Evolutionary conservation across 2,329 filamentous ascomycete genomes (phyloP), one percentile per base, ranked within the genome.

Genomic region (Diplodia seriata): DNA sequence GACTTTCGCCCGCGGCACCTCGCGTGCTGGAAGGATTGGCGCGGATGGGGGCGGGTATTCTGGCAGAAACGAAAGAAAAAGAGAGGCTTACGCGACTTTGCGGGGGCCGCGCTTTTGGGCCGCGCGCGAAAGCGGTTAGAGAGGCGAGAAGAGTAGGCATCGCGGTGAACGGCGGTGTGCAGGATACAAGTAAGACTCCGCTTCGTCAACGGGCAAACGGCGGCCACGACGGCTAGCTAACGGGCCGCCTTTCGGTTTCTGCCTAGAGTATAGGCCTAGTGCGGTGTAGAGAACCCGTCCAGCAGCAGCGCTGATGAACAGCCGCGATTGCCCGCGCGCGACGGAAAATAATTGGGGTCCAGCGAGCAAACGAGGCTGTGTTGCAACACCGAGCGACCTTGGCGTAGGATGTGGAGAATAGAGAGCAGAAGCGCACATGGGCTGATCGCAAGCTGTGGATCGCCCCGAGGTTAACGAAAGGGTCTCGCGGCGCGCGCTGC

Each of bases 111-210:
- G 3, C 59, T 51, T 47, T 47, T 47, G 43, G 11, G n/a, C 31
- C 9, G 43, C 57, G 49, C 9, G 23, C 49, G 49, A 53, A 26
- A 9, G 51, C 26, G 26, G 43, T 33, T 15, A 59, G 36, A 31
- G 31, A 12, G 15, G 6, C 23, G n/a, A n/a, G 43, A 18, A 18
- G 18, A n/a, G n/a, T 47, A 47, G 43, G 43, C 18, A 47, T 47
- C 43, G 51, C 50, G 29, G 59, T 63, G 59, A 18, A 43, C 47
- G 33, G 59, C 59, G 59, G 59, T 63, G 59, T 38, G 59, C 7
- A 47, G 43, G n/a, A n/a, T 26, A n/a, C 8, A 47, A 20, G 43
- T 47, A 47, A 20, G 59, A 63, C 59, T 61, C 26, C 40, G 40
- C 18, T 9, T 12, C 33, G 33, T 36, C 33, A 11, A n/a, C 40